Evolutionary conservation across 1,284 basidiomycete species (phyloP), one percentile per base, ranked within the genome.

Genomic region (Trametes pubescens): DNA sequence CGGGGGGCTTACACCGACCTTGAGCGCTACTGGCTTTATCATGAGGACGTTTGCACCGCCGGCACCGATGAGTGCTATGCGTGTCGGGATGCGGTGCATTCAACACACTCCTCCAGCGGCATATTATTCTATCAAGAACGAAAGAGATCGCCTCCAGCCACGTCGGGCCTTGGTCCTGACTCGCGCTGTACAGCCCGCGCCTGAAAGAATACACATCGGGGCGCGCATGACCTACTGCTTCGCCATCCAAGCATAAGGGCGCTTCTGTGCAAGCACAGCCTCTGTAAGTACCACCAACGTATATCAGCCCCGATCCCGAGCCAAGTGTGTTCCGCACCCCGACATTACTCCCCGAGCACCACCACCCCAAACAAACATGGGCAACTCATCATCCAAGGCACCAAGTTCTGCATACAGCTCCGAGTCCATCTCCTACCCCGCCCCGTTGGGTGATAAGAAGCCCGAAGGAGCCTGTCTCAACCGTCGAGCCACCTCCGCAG

Each of bases 351-450:
- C 48, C 14, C 29, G 37, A 32, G 22, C 29, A 35, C 40, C 51
- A 21, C 38, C 51, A 11, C n/a, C 32, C 16, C n/a, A 6, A 51
- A 21, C n/a, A 6, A 51, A 21, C 29, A 72, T 72, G 71, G 71
- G 71, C 49, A 66, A 61, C 65, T 46, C 51, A 10, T 61, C 60
- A 34, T 70, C 70, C 18, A 67, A 64, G 51, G 51, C 66, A 2
- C 57, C 67, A 4, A 65, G 64, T 40, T 49, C 58, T 5, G 35
- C 57, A 13, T 67, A 59, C 56, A 54, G 52, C 44, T 53, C 62
- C 5, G 53, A 40, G 26, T 49, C 55, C 21, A 61, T 49, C 32
- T 61, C 59, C 47, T 51, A 49, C 38, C 55, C 55, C n/a, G 38
- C 56, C n/a, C 49, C 56, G 8, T 56, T 65, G 21, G 51, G 55